phyloP scores from a whole-genome alignment of 148 eudicot genomes.

The Bassia scoparia region DNA sequence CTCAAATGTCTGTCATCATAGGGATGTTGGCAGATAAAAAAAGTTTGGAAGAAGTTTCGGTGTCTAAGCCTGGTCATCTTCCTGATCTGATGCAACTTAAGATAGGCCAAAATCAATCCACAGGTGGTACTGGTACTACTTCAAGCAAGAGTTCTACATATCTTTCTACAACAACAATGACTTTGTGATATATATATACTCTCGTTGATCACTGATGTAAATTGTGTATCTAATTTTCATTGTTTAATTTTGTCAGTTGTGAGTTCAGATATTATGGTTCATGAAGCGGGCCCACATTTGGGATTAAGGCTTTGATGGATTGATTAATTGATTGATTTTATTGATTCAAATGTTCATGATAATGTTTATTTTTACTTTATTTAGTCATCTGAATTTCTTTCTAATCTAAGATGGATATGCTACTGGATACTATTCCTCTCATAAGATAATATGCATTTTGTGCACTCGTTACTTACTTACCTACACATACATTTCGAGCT shows the following conservation, averaged over 20 bases:
- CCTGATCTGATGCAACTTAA: conserved; percentile 45
- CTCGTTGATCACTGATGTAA: background rate
- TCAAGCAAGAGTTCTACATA: conserved; percentile 12
- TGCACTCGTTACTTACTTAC: too few relatives aligned
- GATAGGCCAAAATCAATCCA: conserved; percentile 25
- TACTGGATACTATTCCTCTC: too few relatives aligned
- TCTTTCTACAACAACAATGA: background rate
- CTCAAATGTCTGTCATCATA: conserved; percentile 47
- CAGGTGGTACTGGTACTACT: background rate
- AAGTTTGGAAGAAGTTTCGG: conserved; percentile 14
- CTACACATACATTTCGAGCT: too few relatives aligned
- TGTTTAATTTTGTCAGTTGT: background rate
- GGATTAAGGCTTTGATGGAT: too few relatives aligned
- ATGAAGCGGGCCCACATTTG: too few relatives aligned
- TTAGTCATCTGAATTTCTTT: too few relatives aligned
- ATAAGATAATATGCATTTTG: too few relatives aligned
- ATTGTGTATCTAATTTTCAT: background rate
- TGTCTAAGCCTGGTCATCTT: conserved; percentile 43
- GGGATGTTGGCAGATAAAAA: conserved; percentile 40
- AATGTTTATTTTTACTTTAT: too few relatives aligned
- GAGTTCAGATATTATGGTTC: too few relatives aligned
- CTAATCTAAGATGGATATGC: too few relatives aligned
- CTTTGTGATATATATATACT: background rate
- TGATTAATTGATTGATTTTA: too few relatives aligned
- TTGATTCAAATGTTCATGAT: too few relatives aligned